Evolutionary conservation across 306 rosid genomes (phyloP).

Genomic region (Erythrophleum fordii): DNA sequence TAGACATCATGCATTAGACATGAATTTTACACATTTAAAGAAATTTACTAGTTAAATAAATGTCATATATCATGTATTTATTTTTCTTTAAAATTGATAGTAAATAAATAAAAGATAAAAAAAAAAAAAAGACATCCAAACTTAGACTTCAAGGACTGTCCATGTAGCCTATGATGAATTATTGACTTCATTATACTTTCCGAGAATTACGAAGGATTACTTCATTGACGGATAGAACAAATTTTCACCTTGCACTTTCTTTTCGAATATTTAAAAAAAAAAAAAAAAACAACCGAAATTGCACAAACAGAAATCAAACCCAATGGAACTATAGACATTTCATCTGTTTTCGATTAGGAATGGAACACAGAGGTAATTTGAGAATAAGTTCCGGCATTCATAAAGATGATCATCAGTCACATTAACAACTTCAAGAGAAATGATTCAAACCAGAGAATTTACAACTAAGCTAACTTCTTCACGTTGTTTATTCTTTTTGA

Average conservation of each 20-base stretch:
- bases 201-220: neutral
- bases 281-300: neutral
- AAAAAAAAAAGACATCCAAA: no score
- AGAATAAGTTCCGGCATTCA: conserved; percentile 12
- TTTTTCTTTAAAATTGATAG: no score
- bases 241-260: neutral
- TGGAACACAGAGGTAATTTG: neutral
- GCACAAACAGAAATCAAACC: neutral
- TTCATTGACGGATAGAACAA: neutral
- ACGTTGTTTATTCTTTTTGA: conserved; percentile 10
- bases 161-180: no score
- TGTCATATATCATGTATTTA: no score
- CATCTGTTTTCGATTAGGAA: neutral
- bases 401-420: neutral
- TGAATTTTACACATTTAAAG: no score
- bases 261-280: no score
- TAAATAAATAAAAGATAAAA: no score
- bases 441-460: conserved; percentile 40
- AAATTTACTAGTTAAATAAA: no score
- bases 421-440: conserved; percentile 19
- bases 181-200: no score
- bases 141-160: no score
- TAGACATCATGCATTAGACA: no score
- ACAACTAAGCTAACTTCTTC: conserved; percentile 44
- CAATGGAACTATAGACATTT: neutral